These are phyloP conservation scores for Biscogniauxia marginata DNA, from an alignment of 2,329 filamentous ascomycete genomes.

Conservation along the genomic window DNA sequence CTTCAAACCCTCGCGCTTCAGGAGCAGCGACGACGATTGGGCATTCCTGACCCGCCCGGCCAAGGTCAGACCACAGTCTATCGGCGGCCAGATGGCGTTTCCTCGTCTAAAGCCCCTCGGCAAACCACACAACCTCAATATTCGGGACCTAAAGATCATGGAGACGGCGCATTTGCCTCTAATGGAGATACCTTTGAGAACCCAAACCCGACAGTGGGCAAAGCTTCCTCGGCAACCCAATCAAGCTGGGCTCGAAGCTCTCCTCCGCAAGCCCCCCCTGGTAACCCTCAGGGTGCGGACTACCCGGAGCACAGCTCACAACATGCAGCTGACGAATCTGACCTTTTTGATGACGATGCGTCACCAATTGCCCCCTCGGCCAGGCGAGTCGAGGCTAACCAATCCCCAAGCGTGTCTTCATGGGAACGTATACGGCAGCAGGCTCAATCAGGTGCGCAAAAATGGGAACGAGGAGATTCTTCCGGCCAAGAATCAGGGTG, in stretches of 20 bases:
- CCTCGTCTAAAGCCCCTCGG: not conserved
- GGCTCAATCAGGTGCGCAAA: slow-evolving; percentile 16
- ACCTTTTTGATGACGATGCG: slow-evolving; percentile 38
- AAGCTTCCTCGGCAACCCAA: slow-evolving; percentile 2
- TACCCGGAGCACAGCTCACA: slow-evolving; percentile 3
- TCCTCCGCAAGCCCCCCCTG: slow-evolving; percentile 5
- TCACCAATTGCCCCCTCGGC: slow-evolving; percentile 41
- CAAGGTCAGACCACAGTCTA: not conserved
- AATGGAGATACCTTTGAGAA: slow-evolving; percentile 2
- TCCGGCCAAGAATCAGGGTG: slow-evolving; percentile 29
- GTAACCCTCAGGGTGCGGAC: not conserved
- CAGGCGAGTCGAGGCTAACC: slow-evolving; percentile 19
- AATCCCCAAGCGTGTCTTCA: slow-evolving; percentile 30
- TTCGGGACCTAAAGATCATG: not conserved
- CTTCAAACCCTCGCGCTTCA: slow-evolving; percentile 11
- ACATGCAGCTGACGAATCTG: slow-evolving; percentile 15
- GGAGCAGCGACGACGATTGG: slow-evolving; percentile 9
- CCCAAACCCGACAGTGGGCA: slow-evolving; percentile 1
- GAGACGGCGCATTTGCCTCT: slow-evolving; percentile 2
- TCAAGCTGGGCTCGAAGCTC: slow-evolving; percentile 10
- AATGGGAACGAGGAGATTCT: slow-evolving; percentile 27
- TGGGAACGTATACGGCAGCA: slow-evolving; percentile 48
- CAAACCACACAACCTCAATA: not conserved
- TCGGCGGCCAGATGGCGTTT: not conserved
- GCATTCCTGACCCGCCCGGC: not conserved